Conservation (phyloP, 192 early-diverging fungal genomes). For the Podila verticillata region DNA sequence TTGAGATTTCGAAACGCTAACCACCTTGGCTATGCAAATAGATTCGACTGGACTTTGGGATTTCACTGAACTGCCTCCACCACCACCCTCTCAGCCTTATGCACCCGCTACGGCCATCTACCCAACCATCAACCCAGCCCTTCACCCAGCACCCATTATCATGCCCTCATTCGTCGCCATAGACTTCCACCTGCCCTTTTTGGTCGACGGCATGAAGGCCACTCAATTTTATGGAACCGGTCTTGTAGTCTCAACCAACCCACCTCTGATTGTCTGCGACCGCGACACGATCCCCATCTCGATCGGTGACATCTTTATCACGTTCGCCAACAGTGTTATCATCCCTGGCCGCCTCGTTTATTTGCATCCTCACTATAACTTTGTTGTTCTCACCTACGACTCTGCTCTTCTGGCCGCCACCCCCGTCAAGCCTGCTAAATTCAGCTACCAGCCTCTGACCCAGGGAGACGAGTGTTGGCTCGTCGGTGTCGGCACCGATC, state of each 20-base stretch:
- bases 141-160: conserved; percentile 76
- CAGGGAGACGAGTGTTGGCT: conserved; percentile 73
- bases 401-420: conserved; percentile 76
- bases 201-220: conserved; percentile 78
- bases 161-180: conserved; percentile 87
- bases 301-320: conserved; percentile 83
- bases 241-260: conserved; percentile 80
- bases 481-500: conserved; percentile 64
- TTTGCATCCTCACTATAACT: conserved; percentile 90
- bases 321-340: conserved; percentile 88
- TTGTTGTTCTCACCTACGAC: conserved; percentile 87
- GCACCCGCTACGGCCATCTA: conserved; percentile 77
- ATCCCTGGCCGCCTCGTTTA: conserved; percentile 86
- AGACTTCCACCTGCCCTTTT: conserved; percentile 82
- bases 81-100: conserved; percentile 57
- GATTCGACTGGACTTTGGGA: conserved; percentile 85
- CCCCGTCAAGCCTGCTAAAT: conserved; percentile 68
- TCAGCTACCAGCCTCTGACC: conserved; percentile 65
- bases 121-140: conserved; percentile 71
- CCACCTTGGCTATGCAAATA: background rate
- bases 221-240: conserved; percentile 78
- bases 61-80: conserved; percentile 73
- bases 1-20: background rate
- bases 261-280: conserved; percentile 84
- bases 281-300: conserved; percentile 83